Conservation (phyloP, 306 rosid species). For the Quercus ilex region DNA sequence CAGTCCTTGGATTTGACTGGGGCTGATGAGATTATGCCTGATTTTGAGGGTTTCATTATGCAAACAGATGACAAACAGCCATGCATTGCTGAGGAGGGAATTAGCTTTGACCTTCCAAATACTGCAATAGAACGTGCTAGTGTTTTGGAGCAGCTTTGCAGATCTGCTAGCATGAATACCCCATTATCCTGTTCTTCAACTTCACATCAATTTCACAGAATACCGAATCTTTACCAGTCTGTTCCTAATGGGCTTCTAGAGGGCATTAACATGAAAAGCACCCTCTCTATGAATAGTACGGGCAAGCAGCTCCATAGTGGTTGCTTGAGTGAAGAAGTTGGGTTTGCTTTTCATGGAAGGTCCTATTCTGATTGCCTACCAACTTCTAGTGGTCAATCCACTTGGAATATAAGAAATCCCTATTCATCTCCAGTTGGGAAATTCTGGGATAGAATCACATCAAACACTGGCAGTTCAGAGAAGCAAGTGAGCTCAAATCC, state of each 20-base stretch:
- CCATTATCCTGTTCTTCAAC: slow-evolving; percentile 53
- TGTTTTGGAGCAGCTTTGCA: slow-evolving; percentile 50
- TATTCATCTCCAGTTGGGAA: slow-evolving; percentile 61
- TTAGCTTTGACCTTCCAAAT: slow-evolving; percentile 42
- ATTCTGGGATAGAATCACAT: slow-evolving; percentile 64
- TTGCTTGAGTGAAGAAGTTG: slow-evolving; percentile 22
- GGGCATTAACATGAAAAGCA: slow-evolving; percentile 37
- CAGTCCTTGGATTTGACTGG: slow-evolving; percentile 36
- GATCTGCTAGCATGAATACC: slow-evolving; percentile 55
- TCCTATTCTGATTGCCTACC: slow-evolving; percentile 58
- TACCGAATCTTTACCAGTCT: slow-evolving; percentile 37
- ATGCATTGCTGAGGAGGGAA: slow-evolving; percentile 38
- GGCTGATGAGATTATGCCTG: slow-evolving; percentile 53
- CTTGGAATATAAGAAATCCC: slow-evolving; percentile 37
- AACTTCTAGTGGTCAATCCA: slow-evolving; percentile 28
- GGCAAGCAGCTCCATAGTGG: slow-evolving; percentile 15
- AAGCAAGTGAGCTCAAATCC: slow-evolving; percentile 53
- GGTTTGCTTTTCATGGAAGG: slow-evolving; percentile 25
- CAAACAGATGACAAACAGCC: slow-evolving; percentile 48
- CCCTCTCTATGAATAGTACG: slow-evolving; percentile 31
- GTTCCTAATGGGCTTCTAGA: slow-evolving; percentile 76
- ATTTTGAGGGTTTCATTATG: slow-evolving; percentile 67
- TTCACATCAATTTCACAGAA: slow-evolving; percentile 31
- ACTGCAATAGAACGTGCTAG: slow-evolving; percentile 44
- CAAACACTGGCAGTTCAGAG: slow-evolving; percentile 59